phyloP scores from a whole-genome alignment of 257 asterid genomes.

The Rubia yunnanensis region DNA sequence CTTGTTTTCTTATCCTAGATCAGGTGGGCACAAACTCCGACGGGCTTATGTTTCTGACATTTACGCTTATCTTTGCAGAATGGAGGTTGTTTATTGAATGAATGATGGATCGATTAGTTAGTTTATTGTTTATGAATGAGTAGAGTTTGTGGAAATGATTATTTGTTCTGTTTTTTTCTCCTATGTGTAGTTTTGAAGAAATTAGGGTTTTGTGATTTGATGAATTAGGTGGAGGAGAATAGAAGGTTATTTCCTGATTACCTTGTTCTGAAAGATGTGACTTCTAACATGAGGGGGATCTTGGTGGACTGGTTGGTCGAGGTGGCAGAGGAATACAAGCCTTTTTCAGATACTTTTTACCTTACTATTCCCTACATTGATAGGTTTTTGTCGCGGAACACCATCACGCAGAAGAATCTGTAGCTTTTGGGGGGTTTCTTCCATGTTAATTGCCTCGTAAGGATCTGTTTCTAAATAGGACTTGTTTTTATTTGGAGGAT shows the following conservation, averaged over 20 bases:
- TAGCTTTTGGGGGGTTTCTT: slow-evolving; percentile 94
- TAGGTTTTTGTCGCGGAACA: slow-evolving; percentile 46
- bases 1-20: no score
- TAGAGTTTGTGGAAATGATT: not conserved
- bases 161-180: not conserved
- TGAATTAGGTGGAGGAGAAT: slow-evolving; percentile 54
- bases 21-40: no score
- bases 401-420: slow-evolving; percentile 43
- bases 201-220: no score
- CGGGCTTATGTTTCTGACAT: no score
- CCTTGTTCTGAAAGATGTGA: slow-evolving; percentile 62
- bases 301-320: no score
- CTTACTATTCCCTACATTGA: slow-evolving; percentile 60
- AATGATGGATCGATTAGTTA: no score
- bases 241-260: slow-evolving; percentile 50
- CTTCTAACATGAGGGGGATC: no score
- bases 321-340: slow-evolving; percentile 83
- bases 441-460: no score
- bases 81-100: no score
- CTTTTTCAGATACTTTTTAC: slow-evolving; percentile 62
- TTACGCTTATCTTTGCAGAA: no score
- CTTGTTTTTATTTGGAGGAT: not conserved
- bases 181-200: not conserved
- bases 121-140: no score
- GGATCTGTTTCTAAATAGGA: no score